phyloP scores from a whole-genome alignment of 768 basidiomycete species.

The Mycena alexandri region DNA sequence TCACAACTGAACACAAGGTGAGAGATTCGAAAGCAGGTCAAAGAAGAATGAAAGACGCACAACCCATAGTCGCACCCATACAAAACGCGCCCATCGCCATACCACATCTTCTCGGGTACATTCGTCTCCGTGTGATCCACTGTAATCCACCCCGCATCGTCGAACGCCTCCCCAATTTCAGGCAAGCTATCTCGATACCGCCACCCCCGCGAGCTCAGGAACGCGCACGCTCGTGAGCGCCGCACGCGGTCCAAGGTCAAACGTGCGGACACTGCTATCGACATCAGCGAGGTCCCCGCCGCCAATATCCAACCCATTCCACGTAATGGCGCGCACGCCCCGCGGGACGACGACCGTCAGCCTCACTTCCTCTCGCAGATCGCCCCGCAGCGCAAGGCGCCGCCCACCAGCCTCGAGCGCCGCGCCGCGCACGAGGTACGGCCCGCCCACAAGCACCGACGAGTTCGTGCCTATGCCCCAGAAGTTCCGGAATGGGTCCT shows the following conservation, averaged over 20 bases:
- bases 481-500: constrained; percentile 62
- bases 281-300: constrained; percentile 50
- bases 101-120: constrained; percentile 75
- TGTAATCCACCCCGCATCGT: constrained; percentile 72
- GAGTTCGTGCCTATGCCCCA: constrained; percentile 83
- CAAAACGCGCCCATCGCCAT: constrained; percentile 81
- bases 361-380: constrained; percentile 69
- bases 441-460: constrained; percentile 74
- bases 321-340: constrained; percentile 65
- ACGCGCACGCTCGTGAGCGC: constrained; percentile 50
- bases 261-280: constrained; percentile 53
- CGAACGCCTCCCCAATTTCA: constrained; percentile 68
- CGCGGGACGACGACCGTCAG: constrained; percentile 78
- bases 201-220: constrained; percentile 73
- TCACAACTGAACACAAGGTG: constrained; percentile 70
- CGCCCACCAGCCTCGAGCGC: constrained; percentile 54
- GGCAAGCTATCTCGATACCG: constrained; percentile 82
- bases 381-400: constrained; percentile 74
- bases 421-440: constrained; percentile 73
- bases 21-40: background rate
- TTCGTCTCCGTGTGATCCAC: constrained; percentile 81
- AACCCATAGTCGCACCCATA: constrained; percentile 92
- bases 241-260: constrained; percentile 53
- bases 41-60: constrained; percentile 74
- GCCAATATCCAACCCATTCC: constrained; percentile 73